Base-by-base conservation (phyloP, 495 filamentous ascomycete genomes). In the Penicillium desertorum region DNA sequence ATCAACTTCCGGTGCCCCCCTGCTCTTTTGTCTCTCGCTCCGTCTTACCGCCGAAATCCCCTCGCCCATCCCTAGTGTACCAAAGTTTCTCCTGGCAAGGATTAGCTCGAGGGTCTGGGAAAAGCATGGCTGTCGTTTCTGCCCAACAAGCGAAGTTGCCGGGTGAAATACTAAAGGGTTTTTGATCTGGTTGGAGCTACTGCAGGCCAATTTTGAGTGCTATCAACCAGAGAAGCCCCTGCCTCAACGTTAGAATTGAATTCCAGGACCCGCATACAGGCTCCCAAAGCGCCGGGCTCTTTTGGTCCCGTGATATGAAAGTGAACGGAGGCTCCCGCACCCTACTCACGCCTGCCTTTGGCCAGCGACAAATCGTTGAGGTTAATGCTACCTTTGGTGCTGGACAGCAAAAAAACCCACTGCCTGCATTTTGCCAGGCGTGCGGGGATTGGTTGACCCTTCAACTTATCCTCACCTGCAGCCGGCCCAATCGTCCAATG, bases 221-320 rank as follows among this genome's bases (percentile, higher is more conserved):
- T 37, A 34, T 55, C 51, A 20, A 54, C 53, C 57, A 36, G 34
- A 47, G 22, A 12, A 47, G 51, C 50, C 50, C 56, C 51, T 62
- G 11, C 46, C 53, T 57, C 59, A 73, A 79, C 73, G 75, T 77
- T 76, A 65, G 66, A 76, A 69, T 79, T 77, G 72, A 56, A 75
- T 76, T 75, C 45, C 50, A 32, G 53, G 70, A 71, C 74, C 74
- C 75, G 72, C 72, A 67, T 75, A 64, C 66, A 69, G 52, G 64
- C 64, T 71, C 71, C 66, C 76, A 72, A 61, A 53, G 63, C 59
- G 61, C 65, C 68, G 75, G 76, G 71, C 65, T 67, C 62, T 43
- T 68, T 48, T 63, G 61, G 62, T 79, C 75, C 70, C 76, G 75
- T 79, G 76, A 77, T 70, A 62, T 60, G 54, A 71, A 68, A 68